Base-by-base conservation (phyloP, 371 early-diverging fungal species). In the Mortierella sp. region DNA sequence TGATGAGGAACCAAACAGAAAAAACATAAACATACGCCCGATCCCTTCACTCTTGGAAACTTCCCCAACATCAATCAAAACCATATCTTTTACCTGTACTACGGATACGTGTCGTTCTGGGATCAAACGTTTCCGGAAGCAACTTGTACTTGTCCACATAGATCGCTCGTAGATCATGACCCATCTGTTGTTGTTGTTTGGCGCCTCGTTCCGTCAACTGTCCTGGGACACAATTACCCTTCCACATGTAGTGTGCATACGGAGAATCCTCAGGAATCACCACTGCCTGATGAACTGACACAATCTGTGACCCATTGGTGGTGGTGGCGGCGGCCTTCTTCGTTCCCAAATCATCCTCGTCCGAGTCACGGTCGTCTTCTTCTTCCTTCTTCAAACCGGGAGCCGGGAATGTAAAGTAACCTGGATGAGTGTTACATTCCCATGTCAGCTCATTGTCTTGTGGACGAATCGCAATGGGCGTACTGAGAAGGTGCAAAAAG, bases 201-300 rank as follows among this genome's bases (percentile, higher is more conserved):
- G 79, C 84, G 7, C 88, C 88, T 19, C 57, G 54, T 14, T 79
- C 69, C 1, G 88, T 86, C 54, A 87, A 59, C 54, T 87, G 81
- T 28, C 72, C 72, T 13, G 57, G 49, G 27, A 34, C 47, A 22
- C 72, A 71, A 19, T 34, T 48, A 1, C 72, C 72, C 41, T 57
- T 55, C 66, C 72, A 71, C 61, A 71, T 47, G n/a, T 48, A 21
- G 2, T 7, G 25, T 16, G 57, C 48, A 51, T 44, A 65, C 1
- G 66, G 72, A 9, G 71, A 65, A 9, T 40, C 21, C 1, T 37
- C 8, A 0, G 60, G 61, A 9, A 71, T 59, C 6, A 57, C 47
- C 27, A 65, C 53, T 7, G 52, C 66, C 31, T 65, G 71, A 6
- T 65, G 48, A 5, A 56, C 53, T 16, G 17, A 50, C 44, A n/a